Conservation (phyloP, 2,329 filamentous ascomycete species). For the Cadophora gregata region DNA sequence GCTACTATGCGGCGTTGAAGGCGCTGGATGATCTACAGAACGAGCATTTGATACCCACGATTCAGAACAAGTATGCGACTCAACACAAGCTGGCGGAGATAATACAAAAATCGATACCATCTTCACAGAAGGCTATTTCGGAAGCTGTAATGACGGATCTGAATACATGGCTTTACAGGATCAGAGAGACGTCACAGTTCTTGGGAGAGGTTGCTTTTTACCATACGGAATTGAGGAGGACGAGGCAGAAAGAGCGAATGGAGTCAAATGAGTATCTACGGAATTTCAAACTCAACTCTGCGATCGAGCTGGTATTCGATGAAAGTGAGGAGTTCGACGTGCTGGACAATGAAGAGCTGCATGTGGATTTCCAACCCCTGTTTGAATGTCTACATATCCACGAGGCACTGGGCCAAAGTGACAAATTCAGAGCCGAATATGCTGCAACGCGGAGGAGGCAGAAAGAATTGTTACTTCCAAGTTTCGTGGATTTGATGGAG, state of each 20-base stretch:
- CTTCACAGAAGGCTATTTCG: constrained; percentile 89
- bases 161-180: constrained; percentile 95
- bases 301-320: constrained; percentile 93
- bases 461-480: constrained; percentile 86
- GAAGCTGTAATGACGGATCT: constrained; percentile 97
- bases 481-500: constrained; percentile 75
- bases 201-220: constrained; percentile 96
- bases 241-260: constrained; percentile 81
- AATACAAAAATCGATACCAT: constrained; percentile 94
- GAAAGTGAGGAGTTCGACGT: constrained; percentile 96
- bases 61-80: constrained; percentile 84
- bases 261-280: constrained; percentile 76
- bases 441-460: constrained; percentile 88
- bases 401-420: constrained; percentile 88
- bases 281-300: constrained; percentile 91
- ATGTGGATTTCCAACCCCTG: constrained; percentile 92
- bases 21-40: constrained; percentile 95
- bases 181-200: constrained; percentile 95
- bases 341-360: constrained; percentile 91
- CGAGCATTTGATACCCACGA: constrained; percentile 79
- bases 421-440: constrained; percentile 90
- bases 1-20: constrained; percentile 92
- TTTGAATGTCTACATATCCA: constrained; percentile 98
- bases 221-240: constrained; percentile 86
- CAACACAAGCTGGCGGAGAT: constrained; percentile 94